These are phyloP conservation scores for Poa annua DNA, from an alignment of 176 grass and related monocot genomes.

Conservation along the genomic window DNA sequence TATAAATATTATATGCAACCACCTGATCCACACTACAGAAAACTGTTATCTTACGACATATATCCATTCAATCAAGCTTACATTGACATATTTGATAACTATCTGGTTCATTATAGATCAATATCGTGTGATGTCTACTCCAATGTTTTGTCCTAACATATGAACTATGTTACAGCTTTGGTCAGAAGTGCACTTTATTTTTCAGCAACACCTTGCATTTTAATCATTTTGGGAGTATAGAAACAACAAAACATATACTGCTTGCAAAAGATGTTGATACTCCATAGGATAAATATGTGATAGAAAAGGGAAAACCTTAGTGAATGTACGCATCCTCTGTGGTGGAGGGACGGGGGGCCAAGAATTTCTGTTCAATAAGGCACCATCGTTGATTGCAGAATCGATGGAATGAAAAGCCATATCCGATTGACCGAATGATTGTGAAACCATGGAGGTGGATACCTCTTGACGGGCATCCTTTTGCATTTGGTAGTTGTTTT, in stretches of 20 bases:
- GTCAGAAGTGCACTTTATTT: constrained; percentile 3
- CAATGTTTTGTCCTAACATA: constrained; percentile 1
- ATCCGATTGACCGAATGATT: constrained; percentile 91
- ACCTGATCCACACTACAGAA: constrained; percentile 39
- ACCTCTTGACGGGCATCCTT: constrained; percentile 93
- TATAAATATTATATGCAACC: background rate
- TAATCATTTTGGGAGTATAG: constrained; percentile 16
- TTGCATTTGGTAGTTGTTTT: constrained; percentile 63
- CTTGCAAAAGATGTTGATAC: constrained; percentile 11
- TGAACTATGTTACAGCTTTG: background rate
- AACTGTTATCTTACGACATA: constrained; percentile 16
- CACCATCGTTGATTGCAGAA: constrained; percentile 83
- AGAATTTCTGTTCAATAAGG: constrained; percentile 82
- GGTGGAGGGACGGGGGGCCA: constrained; percentile 59
- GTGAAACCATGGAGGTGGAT: constrained; percentile 97
- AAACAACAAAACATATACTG: constrained; percentile 10
- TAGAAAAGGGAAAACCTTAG: constrained; percentile 71
- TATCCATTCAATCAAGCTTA: constrained; percentile 6
- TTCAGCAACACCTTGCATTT: background rate
- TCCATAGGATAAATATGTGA: constrained; percentile 12
- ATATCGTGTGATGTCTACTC: constrained; percentile 1
- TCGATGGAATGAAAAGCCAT: constrained; percentile 97
- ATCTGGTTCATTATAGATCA: background rate
- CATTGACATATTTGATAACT: constrained; percentile 1
- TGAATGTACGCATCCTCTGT: constrained; percentile 91